Evolutionary conservation across 441 rosid species (phyloP).

Genomic region (Populus hybrid): DNA sequence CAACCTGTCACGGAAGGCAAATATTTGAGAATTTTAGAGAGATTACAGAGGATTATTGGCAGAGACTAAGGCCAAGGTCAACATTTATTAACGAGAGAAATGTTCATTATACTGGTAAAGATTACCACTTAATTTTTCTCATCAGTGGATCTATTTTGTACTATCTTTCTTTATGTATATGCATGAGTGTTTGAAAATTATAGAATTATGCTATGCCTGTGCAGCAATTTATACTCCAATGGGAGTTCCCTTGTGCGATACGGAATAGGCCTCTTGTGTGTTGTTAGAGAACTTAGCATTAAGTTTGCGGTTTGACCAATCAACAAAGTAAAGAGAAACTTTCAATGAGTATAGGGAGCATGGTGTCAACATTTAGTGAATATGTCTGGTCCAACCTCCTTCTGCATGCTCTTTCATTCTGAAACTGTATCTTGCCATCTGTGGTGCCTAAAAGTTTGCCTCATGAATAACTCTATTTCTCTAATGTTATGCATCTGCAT

Average conservation of each 20-base stretch:
- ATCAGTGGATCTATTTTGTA: conserved; percentile 1
- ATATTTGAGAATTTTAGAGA: conserved; percentile 78
- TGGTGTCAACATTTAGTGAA: background rate
- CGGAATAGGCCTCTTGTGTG: background rate
- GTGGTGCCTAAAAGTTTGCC: background rate
- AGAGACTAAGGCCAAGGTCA: conserved; percentile 28
- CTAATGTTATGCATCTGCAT: conserved; percentile 14
- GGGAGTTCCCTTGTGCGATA: background rate
- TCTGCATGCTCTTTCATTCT: background rate
- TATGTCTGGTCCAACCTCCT: background rate
- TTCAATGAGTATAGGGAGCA: background rate
- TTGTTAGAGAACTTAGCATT: background rate
- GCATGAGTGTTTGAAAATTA: background rate
- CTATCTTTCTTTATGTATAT: background rate
- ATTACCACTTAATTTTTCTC: conserved; percentile 22
- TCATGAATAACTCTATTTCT: conserved; percentile 4
- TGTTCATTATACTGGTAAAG: conserved; percentile 48
- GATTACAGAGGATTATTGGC: conserved; percentile 79
- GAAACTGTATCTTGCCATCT: background rate
- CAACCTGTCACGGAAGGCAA: conserved; percentile 75
- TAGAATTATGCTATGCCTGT: background rate
- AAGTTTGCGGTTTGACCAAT: background rate
- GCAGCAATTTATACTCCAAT: background rate
- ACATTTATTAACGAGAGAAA: conserved; percentile 37
- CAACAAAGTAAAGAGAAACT: background rate